These are phyloP conservation scores for Colletotrichum endophyticum DNA, from an alignment of 2,329 filamentous ascomycete genomes.

Conservation along the genomic window DNA sequence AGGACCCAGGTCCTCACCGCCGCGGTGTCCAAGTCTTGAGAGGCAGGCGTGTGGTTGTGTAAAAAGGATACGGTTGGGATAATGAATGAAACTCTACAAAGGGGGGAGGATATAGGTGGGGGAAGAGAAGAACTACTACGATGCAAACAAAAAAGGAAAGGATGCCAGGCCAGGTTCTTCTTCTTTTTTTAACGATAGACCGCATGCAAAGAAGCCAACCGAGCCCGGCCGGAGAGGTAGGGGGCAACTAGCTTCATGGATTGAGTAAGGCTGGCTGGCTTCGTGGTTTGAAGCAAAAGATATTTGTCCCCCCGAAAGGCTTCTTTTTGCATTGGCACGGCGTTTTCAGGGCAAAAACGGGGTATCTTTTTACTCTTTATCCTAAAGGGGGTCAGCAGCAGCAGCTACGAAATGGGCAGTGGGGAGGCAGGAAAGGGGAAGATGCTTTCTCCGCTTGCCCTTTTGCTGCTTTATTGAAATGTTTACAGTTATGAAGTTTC, in stretches of 20 bases:
- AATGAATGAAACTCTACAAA: neutral
- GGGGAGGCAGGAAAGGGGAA: neutral
- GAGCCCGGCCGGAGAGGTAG: no score
- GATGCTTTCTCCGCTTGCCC: neutral
- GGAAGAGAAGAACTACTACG: no score
- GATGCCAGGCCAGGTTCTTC: no score
- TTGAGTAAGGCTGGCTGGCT: no score
- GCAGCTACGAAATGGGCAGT: neutral
- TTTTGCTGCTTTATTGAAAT: neutral
- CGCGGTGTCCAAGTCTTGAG: constrained; percentile 56
- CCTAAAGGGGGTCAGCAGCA: neutral
- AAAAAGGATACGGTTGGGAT: neutral
- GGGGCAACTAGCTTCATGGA: no score
- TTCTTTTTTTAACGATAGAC: neutral
- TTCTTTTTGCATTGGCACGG: constrained; percentile 23
- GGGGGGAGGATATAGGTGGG: neutral
- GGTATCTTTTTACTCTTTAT: neutral
- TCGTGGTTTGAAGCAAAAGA: no score
- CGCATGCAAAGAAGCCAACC: neutral
- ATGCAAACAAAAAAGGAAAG: no score
- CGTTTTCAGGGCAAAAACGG: constrained; percentile 20
- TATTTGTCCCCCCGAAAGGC: no score
- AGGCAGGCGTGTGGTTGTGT: neutral
- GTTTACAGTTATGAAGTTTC: neutral
- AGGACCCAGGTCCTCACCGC: constrained; percentile 89